These are phyloP conservation scores for Mycena maculata DNA, from an alignment of 768 basidiomycete species.

Conservation along the genomic window DNA sequence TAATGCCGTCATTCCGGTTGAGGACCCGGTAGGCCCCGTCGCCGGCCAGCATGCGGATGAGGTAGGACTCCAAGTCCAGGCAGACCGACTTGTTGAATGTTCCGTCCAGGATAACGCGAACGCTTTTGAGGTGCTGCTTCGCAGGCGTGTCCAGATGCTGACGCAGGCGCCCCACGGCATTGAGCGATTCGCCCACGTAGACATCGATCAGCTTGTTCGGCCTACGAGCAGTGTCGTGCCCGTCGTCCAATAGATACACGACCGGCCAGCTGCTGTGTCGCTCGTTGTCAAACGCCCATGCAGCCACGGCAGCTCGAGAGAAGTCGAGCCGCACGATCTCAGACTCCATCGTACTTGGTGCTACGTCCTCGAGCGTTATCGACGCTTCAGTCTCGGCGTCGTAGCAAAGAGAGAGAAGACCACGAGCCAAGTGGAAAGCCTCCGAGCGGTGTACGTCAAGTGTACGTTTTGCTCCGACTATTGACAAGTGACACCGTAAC, in stretches of 20 bases:
- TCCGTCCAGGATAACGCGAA: constrained; percentile 25
- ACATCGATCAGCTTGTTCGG: constrained; percentile 23
- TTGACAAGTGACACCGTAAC: constrained; percentile 6
- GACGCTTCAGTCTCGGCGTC: constrained; percentile 21
- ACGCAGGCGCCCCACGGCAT: constrained; percentile 27
- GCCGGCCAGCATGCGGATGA: constrained; percentile 28
- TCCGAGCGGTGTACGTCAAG: constrained; percentile 13
- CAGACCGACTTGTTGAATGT: constrained; percentile 29
- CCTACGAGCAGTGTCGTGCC: constrained; percentile 20
- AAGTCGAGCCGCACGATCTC: constrained; percentile 27
- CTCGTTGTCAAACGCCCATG: constrained; percentile 23
- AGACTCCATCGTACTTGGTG: constrained; percentile 21
- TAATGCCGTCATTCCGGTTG: constrained; percentile 27
- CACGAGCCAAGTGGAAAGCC: constrained; percentile 16
- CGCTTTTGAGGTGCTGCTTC: constrained; percentile 23
- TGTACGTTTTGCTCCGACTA: constrained; percentile 14
- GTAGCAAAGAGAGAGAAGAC: constrained; percentile 24
- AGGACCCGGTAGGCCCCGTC: constrained; percentile 27
- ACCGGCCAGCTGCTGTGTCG: constrained; percentile 27
- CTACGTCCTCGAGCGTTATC: constrained; percentile 20
- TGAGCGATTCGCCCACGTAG: constrained; percentile 27
- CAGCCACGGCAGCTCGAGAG: constrained; percentile 25
- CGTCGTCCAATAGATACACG: constrained; percentile 24
- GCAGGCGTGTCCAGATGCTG: constrained; percentile 26
- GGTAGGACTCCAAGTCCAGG: constrained; percentile 28